Percentiles rank a stretch among this genome's conserved stretches.
Evolutionary conservation across 83 land plant species (phyloP).

Genomic region (Thuja plicata): DNA sequence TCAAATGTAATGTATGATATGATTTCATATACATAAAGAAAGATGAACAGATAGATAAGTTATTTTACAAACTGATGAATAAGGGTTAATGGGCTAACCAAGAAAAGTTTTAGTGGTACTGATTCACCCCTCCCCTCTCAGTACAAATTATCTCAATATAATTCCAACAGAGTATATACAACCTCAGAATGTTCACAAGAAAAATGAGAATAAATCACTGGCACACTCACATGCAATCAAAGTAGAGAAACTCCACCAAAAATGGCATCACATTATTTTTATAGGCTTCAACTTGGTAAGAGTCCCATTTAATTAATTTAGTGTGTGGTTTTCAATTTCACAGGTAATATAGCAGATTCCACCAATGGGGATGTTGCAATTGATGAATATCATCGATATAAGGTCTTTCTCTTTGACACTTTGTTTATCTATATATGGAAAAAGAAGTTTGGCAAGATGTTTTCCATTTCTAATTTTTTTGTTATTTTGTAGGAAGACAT

Average conservation of each 20-base stretch:
- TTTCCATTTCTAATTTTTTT: background rate
- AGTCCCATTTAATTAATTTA: no score
- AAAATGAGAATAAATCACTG: background rate
- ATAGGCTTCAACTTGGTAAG: background rate
- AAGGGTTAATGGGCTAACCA: no score
- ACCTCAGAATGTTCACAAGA: no score
- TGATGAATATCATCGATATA: conserved; percentile 70
- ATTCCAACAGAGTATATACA: no score
- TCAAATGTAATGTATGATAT: no score
- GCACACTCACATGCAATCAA: conserved; percentile 2
- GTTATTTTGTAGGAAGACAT: conserved; percentile 42
- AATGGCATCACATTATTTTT: background rate
- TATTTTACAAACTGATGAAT: no score
- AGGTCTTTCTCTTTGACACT: conserved; percentile 22
- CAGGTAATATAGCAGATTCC: conserved; percentile 56
- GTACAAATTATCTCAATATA: no score
- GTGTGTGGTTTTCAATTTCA: background rate
- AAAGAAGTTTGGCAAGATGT: background rate
- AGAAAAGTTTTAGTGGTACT: no score
- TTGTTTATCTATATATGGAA: background rate
- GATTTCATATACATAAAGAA: no score
- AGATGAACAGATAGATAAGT: no score
- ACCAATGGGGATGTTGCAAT: conserved; percentile 68
- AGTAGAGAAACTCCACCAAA: background rate
- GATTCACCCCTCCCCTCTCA: no score